phyloP scores from a whole-genome alignment of 2,329 filamentous ascomycete genomes.

The Alternaria consortialis region DNA sequence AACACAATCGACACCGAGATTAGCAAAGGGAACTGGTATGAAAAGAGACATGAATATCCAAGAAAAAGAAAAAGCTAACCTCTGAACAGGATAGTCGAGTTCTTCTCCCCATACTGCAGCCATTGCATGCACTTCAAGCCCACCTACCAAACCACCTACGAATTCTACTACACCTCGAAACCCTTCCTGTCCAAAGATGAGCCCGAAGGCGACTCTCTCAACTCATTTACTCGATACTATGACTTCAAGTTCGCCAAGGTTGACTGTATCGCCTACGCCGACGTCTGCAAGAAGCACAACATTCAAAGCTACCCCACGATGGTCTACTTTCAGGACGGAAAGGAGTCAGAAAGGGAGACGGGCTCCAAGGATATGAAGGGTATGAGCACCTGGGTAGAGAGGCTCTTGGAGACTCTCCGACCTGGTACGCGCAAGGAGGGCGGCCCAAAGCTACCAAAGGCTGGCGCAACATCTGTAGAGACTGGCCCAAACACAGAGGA shows the following conservation, averaged over 20 bases:
- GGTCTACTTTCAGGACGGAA: conserved; percentile 80
- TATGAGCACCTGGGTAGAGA: conserved; percentile 77
- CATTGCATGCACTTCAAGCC: conserved; percentile 85
- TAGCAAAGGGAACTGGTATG: conserved; percentile 73
- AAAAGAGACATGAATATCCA: background rate
- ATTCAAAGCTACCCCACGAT: conserved; percentile 80
- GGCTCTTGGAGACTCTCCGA: conserved; percentile 76
- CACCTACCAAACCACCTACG: conserved; percentile 89
- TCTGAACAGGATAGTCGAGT: conserved; percentile 56
- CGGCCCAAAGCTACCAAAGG: conserved; percentile 73
- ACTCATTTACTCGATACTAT: conserved; percentile 82
- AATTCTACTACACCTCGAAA: conserved; percentile 92
- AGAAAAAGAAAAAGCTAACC: background rate
- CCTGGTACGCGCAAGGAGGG: conserved; percentile 79
- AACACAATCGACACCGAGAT: conserved; percentile 66
- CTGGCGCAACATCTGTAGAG: conserved; percentile 67
- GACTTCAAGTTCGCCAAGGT: conserved; percentile 87
- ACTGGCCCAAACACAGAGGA: conserved; percentile 48
- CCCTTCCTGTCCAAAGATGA: conserved; percentile 63
- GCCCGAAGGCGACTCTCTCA: conserved; percentile 61
- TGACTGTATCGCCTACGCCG: conserved; percentile 84
- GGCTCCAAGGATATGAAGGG: conserved; percentile 73
- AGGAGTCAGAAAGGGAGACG: conserved; percentile 68
- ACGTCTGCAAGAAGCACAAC: conserved; percentile 74
- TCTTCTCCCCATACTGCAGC: conserved; percentile 63